Conservation (phyloP, 75 land plant species). For the Pinus albicaulis region DNA sequence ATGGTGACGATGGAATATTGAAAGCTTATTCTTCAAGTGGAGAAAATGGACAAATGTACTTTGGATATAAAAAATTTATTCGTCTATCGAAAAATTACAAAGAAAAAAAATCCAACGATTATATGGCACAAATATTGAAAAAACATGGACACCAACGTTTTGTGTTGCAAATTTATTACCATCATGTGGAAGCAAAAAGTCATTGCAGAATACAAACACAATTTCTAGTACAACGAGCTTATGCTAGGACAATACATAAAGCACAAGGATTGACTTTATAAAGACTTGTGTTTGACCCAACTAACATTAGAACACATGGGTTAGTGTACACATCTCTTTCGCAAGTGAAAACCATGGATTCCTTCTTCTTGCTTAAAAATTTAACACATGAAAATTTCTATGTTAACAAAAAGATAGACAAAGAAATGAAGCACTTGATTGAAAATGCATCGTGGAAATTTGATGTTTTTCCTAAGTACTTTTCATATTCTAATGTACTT, state of each 20-base stretch:
- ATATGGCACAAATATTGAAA: too few relatives aligned
- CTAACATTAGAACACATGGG: neutral
- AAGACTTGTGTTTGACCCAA: neutral
- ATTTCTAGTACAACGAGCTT: neutral
- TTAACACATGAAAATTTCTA: too few relatives aligned
- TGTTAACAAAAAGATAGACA: too few relatives aligned
- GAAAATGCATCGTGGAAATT: too few relatives aligned
- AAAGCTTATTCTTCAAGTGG: too few relatives aligned
- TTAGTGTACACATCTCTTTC: neutral
- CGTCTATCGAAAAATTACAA: neutral
- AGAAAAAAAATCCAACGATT: neutral
- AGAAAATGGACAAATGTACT: too few relatives aligned
- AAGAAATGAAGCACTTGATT: too few relatives aligned
- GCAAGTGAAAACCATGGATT: neutral
- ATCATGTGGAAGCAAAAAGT: neutral
- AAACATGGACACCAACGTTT: neutral
- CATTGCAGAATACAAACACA: neutral
- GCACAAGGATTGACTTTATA: neutral
- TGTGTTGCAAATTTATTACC: neutral
- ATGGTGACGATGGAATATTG: too few relatives aligned
- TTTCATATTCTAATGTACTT: too few relatives aligned
- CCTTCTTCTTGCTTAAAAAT: neutral
- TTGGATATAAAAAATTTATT: too few relatives aligned
- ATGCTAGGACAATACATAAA: neutral
- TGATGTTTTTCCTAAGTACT: too few relatives aligned